Base-by-base conservation (phyloP, 2,329 filamentous ascomycete genomes). In the Colletotrichum sp. region DNA sequence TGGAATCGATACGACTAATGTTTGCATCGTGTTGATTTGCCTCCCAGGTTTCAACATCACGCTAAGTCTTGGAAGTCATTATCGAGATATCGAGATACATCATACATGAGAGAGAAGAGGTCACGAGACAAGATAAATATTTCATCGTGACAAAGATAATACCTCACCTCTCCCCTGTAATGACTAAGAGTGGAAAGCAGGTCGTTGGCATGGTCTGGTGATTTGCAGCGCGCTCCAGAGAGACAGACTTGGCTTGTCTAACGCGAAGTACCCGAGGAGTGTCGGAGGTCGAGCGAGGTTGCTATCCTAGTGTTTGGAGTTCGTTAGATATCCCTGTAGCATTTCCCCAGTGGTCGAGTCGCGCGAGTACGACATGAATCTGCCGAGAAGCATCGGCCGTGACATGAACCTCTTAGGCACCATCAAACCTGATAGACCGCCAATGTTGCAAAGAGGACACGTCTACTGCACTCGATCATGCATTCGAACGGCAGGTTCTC, bases 321-420 rank as follows among this genome's bases (percentile, higher is more conserved):
- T 60, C 43, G 28, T 73, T 43, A 25, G 56, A 60, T 66, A 74
- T 70, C 73, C 73, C 52, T 58, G 66, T 71, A 15, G 1, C 13
- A 52, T 16, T 28, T 34, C 68, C 30, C 22, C 39, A 18, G 22
- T 18, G 10, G 34, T 32, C 16, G 39, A 71, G 6, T 18, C 52
- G 61, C 30, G 36, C 72, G 61, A 75, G 55, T 71, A 60, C 68
- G 52, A 71, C 36, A 15, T 64, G 61, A 16, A 25, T 25, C 32
- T 43, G 43, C 8, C 43, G n/a, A 48, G 10, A 48, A 2, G 2
- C 4, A 48, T 10, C n/a, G 22, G n/a, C 8, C n/a, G 6, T 48
- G 43, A 48, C 43, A 48, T 48, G 43, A 52, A 52, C n/a, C 43
- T 13, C 0, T 52, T 22, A 4, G 43, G 43, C 43, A 22, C 12